Base-by-base conservation (phyloP, 495 filamentous ascomycete species). In the Lasiosphaeria miniovina region DNA sequence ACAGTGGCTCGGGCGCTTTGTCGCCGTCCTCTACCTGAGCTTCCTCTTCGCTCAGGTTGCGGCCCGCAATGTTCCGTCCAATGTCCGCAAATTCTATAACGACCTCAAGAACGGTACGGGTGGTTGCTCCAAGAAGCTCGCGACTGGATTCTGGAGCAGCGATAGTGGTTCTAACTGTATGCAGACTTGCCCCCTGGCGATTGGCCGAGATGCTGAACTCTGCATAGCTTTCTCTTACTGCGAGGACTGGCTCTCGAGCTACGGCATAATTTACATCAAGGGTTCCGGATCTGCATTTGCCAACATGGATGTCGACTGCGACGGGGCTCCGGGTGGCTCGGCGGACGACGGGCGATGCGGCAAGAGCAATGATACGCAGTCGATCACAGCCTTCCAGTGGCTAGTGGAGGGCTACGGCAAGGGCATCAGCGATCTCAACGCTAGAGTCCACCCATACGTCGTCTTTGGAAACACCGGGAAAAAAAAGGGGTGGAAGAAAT, bases 241-340 rank as follows among this genome's bases (percentile, higher is more conserved):
- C 57, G 72, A 70, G 24, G 71, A 78, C 62, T 68, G 69, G 52
- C 51, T 72, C 8, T 14, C 61, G 4, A 57, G 65, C 32, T 57
- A 55, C 12, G 62, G 64, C 40, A 65, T 76, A 55, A 66, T 78
- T 62, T 79, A 71, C 58, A 50, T 76, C 52, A 65, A 71, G 31
- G 71, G 76, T 2, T 60, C 58, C 0, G 54, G 60, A 49, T 69
- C 68, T 32, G 56, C 67, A 1, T 64, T 77, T 4, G 68, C 74
- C 38, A 76, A 84, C 68, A 86, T 88, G 83, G 86, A 89, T 62
- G 75, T 90, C 43, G 86, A 89, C 71, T 88, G 87, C 65, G 86
- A 90, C 61, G 86, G 86, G 4, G 64, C 70, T 0, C 76, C 82
- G 50, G 68, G 72, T 1, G 64, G 70, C 0, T 65, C 69, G 0